Evolutionary conservation across 345 rosid species (phyloP).

Genomic region (Aquilaria yunnanensis): DNA sequence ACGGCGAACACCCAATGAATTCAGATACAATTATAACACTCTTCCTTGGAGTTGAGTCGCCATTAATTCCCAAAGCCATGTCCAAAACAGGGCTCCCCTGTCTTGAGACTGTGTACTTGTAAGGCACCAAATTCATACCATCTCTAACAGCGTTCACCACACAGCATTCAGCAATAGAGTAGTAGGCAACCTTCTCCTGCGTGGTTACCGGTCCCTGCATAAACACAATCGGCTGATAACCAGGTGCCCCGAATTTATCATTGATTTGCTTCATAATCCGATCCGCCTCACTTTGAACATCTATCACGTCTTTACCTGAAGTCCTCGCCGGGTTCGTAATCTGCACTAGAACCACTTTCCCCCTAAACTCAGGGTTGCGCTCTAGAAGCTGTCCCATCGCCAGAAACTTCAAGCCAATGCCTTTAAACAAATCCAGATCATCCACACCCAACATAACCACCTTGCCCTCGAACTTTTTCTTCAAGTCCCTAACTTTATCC

Average conservation of each 20-base stretch:
- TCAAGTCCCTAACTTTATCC: conserved; percentile 45
- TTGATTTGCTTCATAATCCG: conserved; percentile 41
- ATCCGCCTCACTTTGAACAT: conserved; percentile 39
- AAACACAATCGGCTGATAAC: conserved; percentile 59
- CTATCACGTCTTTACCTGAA: conserved; percentile 66
- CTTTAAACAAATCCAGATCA: conserved; percentile 80
- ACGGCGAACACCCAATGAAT: conserved; percentile 88
- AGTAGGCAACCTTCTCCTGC: conserved; percentile 61
- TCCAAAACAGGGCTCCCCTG: conserved; percentile 65
- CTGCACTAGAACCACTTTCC: conserved; percentile 64
- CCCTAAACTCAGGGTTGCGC: conserved; percentile 30
- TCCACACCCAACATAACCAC: conserved; percentile 65
- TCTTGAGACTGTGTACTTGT: conserved; percentile 66
- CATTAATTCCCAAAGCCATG: conserved; percentile 40
- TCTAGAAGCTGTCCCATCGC: conserved; percentile 68
- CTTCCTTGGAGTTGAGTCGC: conserved; percentile 23
- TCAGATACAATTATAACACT: conserved; percentile 79
- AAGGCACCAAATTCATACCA: conserved; percentile 88
- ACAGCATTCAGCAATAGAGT: conserved; percentile 64
- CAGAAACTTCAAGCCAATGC: conserved; percentile 60
- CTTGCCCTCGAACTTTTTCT: conserved; percentile 42
- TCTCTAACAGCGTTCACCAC: conserved; percentile 80
- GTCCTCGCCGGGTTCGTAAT: conserved; percentile 81
- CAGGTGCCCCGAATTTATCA: conserved; percentile 39
- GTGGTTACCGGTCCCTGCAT: conserved; percentile 47